Evolutionary conservation across 1,139 yeast genomes (phyloP), one percentile per base, ranked within the genome.

Genomic region (Debaryomyces udenii): DNA sequence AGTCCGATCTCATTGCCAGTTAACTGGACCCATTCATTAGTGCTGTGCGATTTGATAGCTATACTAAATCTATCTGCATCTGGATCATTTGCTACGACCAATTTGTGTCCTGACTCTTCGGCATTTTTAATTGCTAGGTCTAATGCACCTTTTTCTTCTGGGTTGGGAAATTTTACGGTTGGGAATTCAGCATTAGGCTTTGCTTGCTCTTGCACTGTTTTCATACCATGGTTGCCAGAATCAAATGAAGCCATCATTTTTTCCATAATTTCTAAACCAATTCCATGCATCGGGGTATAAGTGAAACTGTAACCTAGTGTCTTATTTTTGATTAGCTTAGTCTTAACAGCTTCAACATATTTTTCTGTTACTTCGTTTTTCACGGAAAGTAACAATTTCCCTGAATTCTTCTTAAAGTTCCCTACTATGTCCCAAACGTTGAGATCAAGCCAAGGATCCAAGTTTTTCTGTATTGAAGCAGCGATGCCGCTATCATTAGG

Each of bases 281-380:
- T 96, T 2, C 98, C 99, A 61, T 93, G 98, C 83, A 93, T 83
- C 11, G 98, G 96, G 0, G 98, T 91, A 56, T 91, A 93, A 2
- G 89, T 87, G 51, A 86, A 83, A 42, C 65, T 65, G 48, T 73
- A 66, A 16, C 53, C 53, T 6, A 68, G 41, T 3, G 49, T 20
- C 9, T 52, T 45, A 40, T 41, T 38, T 15, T 40, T 42, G 7
- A 66, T 50, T 35, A 80, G 53, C 11, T 64, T 58, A 0, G 48
- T 17, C 1, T 55, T 46, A 2, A 80, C 52, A 5, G 62, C 57
- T 0, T 51, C 43, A 1, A 74, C 45, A 51, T 81, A 82, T 3
- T 50, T 48, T 1, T 55, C 47, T 0, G 70, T 61, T 47, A 73
- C 61, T 28, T 62, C 64, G 1, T 52, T 52, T 40, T 67, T 66